Percentiles rank a stretch among this genome's conserved stretches.
These are phyloP conservation scores for Albatrellus sp. DNA, from an alignment of 1,284 basidiomycete genomes.

Conservation along the genomic window DNA sequence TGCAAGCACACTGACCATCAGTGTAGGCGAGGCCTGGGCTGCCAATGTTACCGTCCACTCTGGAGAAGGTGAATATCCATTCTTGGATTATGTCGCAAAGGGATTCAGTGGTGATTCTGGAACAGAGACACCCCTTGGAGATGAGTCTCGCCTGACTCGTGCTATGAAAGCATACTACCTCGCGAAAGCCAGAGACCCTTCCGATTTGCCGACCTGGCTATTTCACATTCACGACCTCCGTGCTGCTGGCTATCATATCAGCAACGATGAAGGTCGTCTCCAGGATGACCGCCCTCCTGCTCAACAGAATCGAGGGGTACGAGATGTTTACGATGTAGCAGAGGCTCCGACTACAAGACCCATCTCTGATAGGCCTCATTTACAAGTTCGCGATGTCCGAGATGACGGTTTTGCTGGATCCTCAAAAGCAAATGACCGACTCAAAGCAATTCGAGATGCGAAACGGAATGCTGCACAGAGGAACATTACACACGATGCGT, in stretches of 20 bases:
- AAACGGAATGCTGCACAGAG: conserved; percentile 27
- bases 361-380: not conserved
- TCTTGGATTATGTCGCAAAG: conserved; percentile 1
- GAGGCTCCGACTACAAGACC: conserved; percentile 9
- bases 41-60: conserved; percentile 26
- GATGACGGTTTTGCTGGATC: not conserved
- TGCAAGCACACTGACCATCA: conserved; percentile 41
- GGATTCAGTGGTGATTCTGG: not conserved
- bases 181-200: conserved; percentile 39
- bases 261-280: not conserved
- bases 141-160: conserved; percentile 48
- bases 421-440: conserved; percentile 33
- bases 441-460: conserved; percentile 41
- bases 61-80: conserved; percentile 34
- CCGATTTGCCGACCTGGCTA: conserved; percentile 58
- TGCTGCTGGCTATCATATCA: conserved; percentile 5
- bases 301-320: conserved; percentile 15
- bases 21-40: conserved; percentile 45
- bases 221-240: conserved; percentile 45
- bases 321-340: conserved; percentile 25
- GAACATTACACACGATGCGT: conserved; percentile 1
- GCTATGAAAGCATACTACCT: conserved; percentile 59
- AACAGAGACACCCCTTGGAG: conserved; percentile 40
- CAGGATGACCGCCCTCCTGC: not conserved
- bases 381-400: not conserved